Evolutionary conservation across 1,284 basidiomycete genomes (phyloP), one percentile per base, ranked within the genome.

Genomic region (Puccinia horiana): DNA sequence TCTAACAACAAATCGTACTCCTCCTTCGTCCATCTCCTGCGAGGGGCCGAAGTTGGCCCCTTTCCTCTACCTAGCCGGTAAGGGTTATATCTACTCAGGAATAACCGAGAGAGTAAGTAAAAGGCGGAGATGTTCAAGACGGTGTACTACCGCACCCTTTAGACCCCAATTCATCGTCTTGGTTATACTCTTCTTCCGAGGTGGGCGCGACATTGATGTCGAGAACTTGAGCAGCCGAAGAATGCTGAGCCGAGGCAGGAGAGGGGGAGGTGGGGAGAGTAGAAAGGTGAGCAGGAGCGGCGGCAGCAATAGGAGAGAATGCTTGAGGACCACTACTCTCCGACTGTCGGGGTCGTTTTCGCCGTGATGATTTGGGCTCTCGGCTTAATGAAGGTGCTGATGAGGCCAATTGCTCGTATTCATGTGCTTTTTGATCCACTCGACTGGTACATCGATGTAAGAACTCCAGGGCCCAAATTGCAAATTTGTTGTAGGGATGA

Each of bases 1-100:
- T 81, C 78, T 32, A 81, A 49, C 54, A 81, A 37, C 2, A 81
- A 47, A 16, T 81, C 78, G 47, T 81, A 63, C 42, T 81, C 78
- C 37, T 81, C 78, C 37, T 81, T 32, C 11, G 78, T 81, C 78
- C 78, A 81, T 65, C 78, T 35, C 23, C 78, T 61, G 29, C 78
- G 35, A 23, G 78, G 78, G 20, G 56, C 52, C 72, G 78, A 32
- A 37, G 52, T 56, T 9, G 70, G 52, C 26, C 78, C 78, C 61
- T 81, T 81, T 18, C 78, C 78, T 49, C 78, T 42, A 16, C 78
- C 78, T 37, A 81, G 26, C 20, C 78, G 44, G 61, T 81, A 81
- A 1, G 78, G 78, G 29, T 81, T 81, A 47, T 73, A 74, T 20
- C 70, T 52, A 18, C 47, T 80, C 32, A 1, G 52, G 18, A 23